Percentiles rank a stretch among this genome's conserved stretches.
Conservation (phyloP, 164 flowering plant species). For the Vitis riparia region DNA sequence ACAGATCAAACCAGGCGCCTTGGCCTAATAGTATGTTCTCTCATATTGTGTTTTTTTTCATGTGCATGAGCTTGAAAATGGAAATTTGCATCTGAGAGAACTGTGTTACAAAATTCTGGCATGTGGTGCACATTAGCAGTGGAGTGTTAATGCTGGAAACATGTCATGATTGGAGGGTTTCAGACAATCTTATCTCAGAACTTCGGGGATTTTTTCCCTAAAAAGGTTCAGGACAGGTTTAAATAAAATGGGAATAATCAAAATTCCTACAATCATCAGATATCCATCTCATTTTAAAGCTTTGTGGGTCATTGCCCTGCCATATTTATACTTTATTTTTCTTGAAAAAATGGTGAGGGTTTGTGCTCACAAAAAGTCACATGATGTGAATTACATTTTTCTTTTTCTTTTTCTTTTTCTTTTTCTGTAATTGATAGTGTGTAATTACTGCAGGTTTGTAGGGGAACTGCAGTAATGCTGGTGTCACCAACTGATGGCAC, state of each 20-base stretch:
- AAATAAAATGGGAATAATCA: too few species aligned
- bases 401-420: background rate
- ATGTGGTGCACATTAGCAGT: background rate
- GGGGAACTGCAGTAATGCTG: constrained; percentile 99
- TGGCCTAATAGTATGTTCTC: constrained; percentile 78
- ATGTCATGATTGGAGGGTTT: background rate
- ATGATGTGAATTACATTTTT: background rate
- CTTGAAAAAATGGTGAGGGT: background rate
- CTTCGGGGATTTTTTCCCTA: too few species aligned
- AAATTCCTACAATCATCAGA: too few species aligned
- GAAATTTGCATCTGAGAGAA: background rate
- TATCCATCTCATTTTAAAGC: too few species aligned
- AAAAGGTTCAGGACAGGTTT: too few species aligned
- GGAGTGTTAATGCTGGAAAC: background rate
- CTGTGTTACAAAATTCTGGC: background rate
- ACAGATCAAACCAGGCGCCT: constrained; percentile 89
- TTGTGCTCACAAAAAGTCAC: background rate
- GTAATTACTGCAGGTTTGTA: constrained; percentile 58
- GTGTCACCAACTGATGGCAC: constrained; percentile 98
- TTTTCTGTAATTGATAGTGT: background rate
- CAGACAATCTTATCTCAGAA: background rate
- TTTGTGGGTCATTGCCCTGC: background rate
- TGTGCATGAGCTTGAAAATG: too few species aligned
- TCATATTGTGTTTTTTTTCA: background rate
- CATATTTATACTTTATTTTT: background rate